A percentile compares a stretch with the other conserved stretches of the same genome.
These are phyloP conservation scores for Curvularia sp. DNA, from an alignment of 2,329 filamentous ascomycete genomes.

Conservation along the genomic window DNA sequence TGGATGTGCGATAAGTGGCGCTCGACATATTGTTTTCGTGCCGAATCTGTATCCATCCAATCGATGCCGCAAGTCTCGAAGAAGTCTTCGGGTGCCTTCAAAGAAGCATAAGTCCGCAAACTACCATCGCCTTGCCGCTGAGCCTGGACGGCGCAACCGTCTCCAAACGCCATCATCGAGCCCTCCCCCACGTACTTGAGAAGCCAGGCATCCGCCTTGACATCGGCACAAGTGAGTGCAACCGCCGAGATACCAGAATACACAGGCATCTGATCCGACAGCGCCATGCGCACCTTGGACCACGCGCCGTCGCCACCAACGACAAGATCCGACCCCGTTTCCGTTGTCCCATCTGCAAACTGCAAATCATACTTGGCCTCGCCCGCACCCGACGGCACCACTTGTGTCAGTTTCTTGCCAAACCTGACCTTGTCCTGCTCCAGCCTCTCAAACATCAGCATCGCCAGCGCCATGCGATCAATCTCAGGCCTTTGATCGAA, in stretches of 20 bases:
- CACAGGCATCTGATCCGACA: conserved; percentile 50
- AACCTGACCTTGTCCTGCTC: conserved; percentile 49
- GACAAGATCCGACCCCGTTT: conserved; percentile 54
- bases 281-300: conserved; percentile 48
- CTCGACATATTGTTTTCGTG: conserved; percentile 38
- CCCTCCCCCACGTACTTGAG: conserved; percentile 56
- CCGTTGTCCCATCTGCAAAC: conserved; percentile 43
- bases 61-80: conserved; percentile 57
- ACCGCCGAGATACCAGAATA: conserved; percentile 58
- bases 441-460: conserved; percentile 56
- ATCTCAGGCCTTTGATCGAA: conserved; percentile 56
- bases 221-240: conserved; percentile 54
- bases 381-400: conserved; percentile 31
- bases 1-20: conserved; percentile 47
- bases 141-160: conserved; percentile 51
- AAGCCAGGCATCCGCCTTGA: conserved; percentile 55
- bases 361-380: conserved; percentile 31
- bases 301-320: conserved; percentile 60
- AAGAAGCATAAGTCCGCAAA: conserved; percentile 52
- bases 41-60: conserved; percentile 47
- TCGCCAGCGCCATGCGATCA: conserved; percentile 52
- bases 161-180: conserved; percentile 41
- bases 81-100: conserved; percentile 51
- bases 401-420: conserved; percentile 46
- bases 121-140: conserved; percentile 62